Conservation (phyloP, 306 rosid species). For the Corylus avellana region DNA sequence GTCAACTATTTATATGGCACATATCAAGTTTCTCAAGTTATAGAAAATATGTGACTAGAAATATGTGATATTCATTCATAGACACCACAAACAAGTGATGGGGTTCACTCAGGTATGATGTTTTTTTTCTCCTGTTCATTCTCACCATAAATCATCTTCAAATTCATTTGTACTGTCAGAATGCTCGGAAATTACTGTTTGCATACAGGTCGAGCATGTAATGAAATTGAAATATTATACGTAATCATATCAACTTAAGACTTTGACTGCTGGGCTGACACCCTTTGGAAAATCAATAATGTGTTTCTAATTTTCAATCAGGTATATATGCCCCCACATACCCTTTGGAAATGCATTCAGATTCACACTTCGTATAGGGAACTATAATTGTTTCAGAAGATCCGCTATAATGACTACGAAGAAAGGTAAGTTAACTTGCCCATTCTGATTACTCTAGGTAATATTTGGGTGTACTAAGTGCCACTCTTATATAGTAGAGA, state of each 20-base stretch:
- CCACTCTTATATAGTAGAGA: neutral
- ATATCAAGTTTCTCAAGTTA: neutral
- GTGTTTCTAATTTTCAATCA: constrained; percentile 39
- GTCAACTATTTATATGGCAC: neutral
- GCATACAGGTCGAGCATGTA: constrained; percentile 16
- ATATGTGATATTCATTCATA: too few species aligned
- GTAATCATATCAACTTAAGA: neutral
- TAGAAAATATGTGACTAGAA: neutral
- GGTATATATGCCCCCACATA: constrained; percentile 50
- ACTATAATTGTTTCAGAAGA: constrained; percentile 48
- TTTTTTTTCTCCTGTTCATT: too few species aligned
- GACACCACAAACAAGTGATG: too few species aligned
- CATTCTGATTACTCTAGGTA: neutral
- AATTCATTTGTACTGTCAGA: neutral
- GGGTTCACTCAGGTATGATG: neutral
- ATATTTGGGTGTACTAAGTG: neutral
- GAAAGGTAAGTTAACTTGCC: constrained; percentile 48
- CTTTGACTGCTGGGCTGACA: neutral
- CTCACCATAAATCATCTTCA: neutral
- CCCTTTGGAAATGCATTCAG: constrained; percentile 45
- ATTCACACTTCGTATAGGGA: constrained; percentile 46
- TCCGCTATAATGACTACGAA: constrained; percentile 46
- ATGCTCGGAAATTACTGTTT: neutral
- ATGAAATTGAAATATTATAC: constrained; percentile 9
- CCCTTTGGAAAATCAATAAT: constrained; percentile 20